Percentiles rank a stretch among this genome's conserved stretches.
phyloP scores from a whole-genome alignment of 257 asterid genomes.

The Avicennia marina region DNA sequence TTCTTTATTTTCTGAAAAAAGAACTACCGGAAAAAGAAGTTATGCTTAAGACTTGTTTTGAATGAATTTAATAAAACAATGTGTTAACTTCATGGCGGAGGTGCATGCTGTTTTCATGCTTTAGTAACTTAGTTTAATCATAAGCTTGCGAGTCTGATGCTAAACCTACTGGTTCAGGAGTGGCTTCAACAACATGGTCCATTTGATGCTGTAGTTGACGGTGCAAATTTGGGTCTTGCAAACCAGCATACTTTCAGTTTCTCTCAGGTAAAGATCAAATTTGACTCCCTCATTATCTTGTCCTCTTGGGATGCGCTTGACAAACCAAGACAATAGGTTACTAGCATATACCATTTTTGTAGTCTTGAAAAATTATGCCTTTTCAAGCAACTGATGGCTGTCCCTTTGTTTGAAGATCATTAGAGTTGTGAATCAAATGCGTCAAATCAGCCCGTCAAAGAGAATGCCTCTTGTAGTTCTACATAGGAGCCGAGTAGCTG shows the following conservation, averaged over 20 bases:
- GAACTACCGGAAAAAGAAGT: background rate
- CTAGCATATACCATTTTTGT: slow-evolving; percentile 1
- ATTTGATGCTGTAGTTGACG: slow-evolving; percentile 87
- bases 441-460: slow-evolving; percentile 57
- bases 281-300: background rate
- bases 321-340: background rate
- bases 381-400: slow-evolving; percentile 6
- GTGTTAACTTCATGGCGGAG: slow-evolving; percentile 3
- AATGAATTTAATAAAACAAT: background rate
- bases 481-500: slow-evolving; percentile 65
- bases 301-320: background rate
- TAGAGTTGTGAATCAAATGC: slow-evolving; percentile 52
- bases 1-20: no score
- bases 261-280: slow-evolving; percentile 39
- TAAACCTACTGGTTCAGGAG: slow-evolving; percentile 50
- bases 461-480: slow-evolving; percentile 80
- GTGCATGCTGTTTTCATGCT: background rate
- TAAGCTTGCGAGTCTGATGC: slow-evolving; percentile 26
- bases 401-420: slow-evolving; percentile 41
- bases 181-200: slow-evolving; percentile 86
- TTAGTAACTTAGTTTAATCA: slow-evolving; percentile 17
- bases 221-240: slow-evolving; percentile 72
- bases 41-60: background rate
- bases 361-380: background rate
- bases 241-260: slow-evolving; percentile 49